These are phyloP conservation scores for Pythium plurisporium DNA, from an alignment of 352 stramenopile species.

Conservation along the genomic window DNA sequence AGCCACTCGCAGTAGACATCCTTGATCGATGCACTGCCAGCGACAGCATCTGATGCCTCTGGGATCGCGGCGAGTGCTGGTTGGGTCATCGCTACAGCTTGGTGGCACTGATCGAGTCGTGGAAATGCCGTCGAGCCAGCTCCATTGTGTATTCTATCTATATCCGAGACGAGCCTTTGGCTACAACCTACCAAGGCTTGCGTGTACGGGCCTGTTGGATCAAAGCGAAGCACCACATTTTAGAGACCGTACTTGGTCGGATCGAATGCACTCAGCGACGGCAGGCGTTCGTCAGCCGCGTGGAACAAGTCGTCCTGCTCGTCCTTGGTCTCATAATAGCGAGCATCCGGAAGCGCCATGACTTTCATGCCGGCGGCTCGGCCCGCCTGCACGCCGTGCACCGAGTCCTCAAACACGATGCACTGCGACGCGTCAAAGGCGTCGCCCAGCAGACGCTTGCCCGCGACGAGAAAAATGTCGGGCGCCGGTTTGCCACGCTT, in stretches of 20 bases:
- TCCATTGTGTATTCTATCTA: constrained; percentile 10
- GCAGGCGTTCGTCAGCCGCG: constrained; percentile 58
- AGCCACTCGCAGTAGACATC: constrained; percentile 20
- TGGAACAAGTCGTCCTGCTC: constrained; percentile 47
- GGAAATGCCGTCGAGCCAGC: too few relatives aligned
- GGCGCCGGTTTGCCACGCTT: constrained; percentile 67
- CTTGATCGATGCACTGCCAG: constrained; percentile 5
- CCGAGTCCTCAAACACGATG: constrained; percentile 77
- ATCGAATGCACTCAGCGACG: constrained; percentile 56
- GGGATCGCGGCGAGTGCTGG: background rate
- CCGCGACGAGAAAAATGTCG: constrained; percentile 76
- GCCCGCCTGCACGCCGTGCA: constrained; percentile 56
- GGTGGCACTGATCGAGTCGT: too few relatives aligned
- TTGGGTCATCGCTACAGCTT: too few relatives aligned
- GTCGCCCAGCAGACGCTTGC: constrained; percentile 43
- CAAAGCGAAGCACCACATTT: background rate
- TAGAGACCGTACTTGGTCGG: constrained; percentile 24
- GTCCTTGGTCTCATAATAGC: constrained; percentile 46
- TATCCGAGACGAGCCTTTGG: background rate
- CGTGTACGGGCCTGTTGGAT: background rate
- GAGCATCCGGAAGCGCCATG: constrained; percentile 64
- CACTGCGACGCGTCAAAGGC: constrained; percentile 39
- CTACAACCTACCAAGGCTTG: background rate
- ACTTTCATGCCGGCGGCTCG: constrained; percentile 66
- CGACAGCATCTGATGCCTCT: background rate